Evolutionary conservation across 2,329 filamentous ascomycete genomes (phyloP).

Genomic region (Colletotrichum orbiculare): DNA sequence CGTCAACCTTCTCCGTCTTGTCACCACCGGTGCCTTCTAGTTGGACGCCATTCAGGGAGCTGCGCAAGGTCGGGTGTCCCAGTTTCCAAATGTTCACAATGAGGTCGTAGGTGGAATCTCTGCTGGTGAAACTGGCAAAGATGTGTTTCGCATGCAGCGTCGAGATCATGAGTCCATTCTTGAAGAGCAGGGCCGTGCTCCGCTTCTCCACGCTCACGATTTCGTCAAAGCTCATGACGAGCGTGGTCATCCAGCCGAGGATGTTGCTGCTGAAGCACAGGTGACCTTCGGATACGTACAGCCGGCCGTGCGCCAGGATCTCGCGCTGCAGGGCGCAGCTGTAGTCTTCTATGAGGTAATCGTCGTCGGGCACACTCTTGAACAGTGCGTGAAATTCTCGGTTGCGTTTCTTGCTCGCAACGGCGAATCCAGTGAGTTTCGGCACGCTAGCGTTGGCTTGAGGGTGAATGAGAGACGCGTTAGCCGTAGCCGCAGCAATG

Average conservation of each 20-base stretch:
- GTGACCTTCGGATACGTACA: constrained; percentile 97
- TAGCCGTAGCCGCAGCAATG: constrained; percentile 75
- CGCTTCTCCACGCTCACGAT: constrained; percentile 97
- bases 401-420: constrained; percentile 96
- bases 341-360: constrained; percentile 98
- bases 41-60: constrained; percentile 87
- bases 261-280: constrained; percentile 99
- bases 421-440: constrained; percentile 92
- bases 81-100: constrained; percentile 99
- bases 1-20: constrained; percentile 86
- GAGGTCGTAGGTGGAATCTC: constrained; percentile 95
- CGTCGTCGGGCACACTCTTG: constrained; percentile 96
- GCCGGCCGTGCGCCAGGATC: constrained; percentile 90
- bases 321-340: constrained; percentile 96
- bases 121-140: constrained; percentile 93
- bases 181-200: constrained; percentile 93
- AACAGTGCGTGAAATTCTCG: constrained; percentile 94
- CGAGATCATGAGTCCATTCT: constrained; percentile 96
- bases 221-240: constrained; percentile 98
- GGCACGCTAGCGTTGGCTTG: constrained; percentile 68
- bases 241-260: constrained; percentile 94
- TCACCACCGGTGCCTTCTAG: constrained; percentile 86
- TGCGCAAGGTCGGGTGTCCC: constrained; percentile 90
- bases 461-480: constrained; percentile 75
- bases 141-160: constrained; percentile 95